Base-by-base conservation (phyloP, 2,329 filamentous ascomycete genomes). In the Metarhizium album region DNA sequence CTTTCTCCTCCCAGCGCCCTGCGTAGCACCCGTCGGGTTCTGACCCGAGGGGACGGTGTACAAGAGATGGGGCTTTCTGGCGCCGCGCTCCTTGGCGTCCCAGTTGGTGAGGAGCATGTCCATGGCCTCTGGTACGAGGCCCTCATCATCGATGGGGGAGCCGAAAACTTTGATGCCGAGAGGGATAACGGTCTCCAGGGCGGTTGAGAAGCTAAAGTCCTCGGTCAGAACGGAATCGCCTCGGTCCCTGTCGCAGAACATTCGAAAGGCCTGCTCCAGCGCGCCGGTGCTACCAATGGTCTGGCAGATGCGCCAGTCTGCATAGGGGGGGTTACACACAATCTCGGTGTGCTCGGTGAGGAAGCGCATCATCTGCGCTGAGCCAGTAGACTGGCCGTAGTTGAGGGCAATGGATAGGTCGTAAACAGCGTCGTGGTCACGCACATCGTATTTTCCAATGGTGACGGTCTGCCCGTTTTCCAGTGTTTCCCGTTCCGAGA, bases 261-360 rank as follows among this genome's bases (percentile, higher is more conserved):
- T 86, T 49, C 93, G 82, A 43, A 95, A 72, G 2, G 86, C 76
- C 67, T 91, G 85, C 62, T 97, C 93, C 57, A 95, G 78, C 0
- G 87, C 84, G 23, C 82, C 88, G 0, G 93, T 97, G 67, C 84
- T 93, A 49, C 91, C 93, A 40, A 91, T 79, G 2, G 84, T 90
- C 71, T 96, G 76, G 50, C 83, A 84, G 60, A 87, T 87, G 56
- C 80, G 76, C 93, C 93, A 98, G 70, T 98, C 90, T 18, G 83
- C 78, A 64, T 97, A 97, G 0, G 87, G 88, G 16, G 91, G 90
- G 54, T 81, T 76, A 67, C 89, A 87, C 16, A 95, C 82, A 51
- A 97, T 81, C 70, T 98, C 91, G 0, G 90, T 95, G 69, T 97
- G 93, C 72, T 98, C 93, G 0, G 90, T 94, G 47, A 97, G 76